Evolutionary conservation across 1,139 yeast species (phyloP).

Genomic region (Citeromyces hawaiiensis): DNA sequence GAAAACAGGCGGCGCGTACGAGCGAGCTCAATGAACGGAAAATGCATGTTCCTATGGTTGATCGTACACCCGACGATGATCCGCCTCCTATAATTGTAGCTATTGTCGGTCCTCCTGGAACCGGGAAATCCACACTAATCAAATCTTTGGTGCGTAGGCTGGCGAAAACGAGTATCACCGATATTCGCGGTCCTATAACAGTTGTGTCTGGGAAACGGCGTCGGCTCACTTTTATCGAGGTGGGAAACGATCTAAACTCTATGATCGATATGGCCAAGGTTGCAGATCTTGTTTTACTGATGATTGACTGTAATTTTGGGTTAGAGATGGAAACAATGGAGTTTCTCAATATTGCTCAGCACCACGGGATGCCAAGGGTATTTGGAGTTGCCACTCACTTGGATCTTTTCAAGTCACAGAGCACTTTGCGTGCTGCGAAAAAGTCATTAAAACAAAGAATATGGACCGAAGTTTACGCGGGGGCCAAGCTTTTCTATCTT

Average conservation of each 20-base stretch:
- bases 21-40: constrained; percentile 73
- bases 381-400: constrained; percentile 93
- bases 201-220: constrained; percentile 96
- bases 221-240: constrained; percentile 86
- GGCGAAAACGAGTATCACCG: constrained; percentile 78
- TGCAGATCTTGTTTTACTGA: constrained; percentile 79
- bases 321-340: constrained; percentile 99
- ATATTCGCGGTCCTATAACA: constrained; percentile 91
- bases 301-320: constrained; percentile 96
- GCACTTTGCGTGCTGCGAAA: constrained; percentile 84
- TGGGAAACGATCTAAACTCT: constrained; percentile 82
- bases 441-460: constrained; percentile 87
- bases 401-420: constrained; percentile 82
- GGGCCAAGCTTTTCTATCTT: constrained; percentile 88
- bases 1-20: constrained; percentile 71
- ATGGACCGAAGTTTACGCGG: constrained; percentile 99
- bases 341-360: constrained; percentile 87
- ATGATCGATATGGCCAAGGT: constrained; percentile 96
- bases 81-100: constrained; percentile 97
- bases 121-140: constrained; percentile 91
- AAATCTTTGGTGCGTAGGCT: constrained; percentile 79
- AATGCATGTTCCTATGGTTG: constrained; percentile 95
- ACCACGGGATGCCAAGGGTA: constrained; percentile 98
- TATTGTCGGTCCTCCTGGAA: constrained; percentile 98
- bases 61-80: constrained; percentile 92